Evolutionary conservation across 202 grass and related monocot genomes (phyloP).

Genomic region (Saccharum hybrid): DNA sequence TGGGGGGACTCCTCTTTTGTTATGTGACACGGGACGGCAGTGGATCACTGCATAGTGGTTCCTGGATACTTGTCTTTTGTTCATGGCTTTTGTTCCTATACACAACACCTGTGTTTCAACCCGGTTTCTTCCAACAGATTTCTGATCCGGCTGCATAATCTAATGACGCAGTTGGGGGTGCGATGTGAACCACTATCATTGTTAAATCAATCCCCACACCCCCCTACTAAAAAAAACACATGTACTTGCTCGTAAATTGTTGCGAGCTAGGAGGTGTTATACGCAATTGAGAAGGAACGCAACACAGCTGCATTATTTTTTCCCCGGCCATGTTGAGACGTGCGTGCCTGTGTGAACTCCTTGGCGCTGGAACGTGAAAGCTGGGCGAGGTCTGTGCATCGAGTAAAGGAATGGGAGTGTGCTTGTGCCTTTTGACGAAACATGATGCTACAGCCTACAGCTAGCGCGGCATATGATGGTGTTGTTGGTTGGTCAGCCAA

Average conservation of each 20-base stretch:
- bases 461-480: neutral
- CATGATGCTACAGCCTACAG: neutral
- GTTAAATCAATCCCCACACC: neutral
- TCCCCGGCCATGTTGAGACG: constrained; percentile 6
- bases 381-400: neutral
- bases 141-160: constrained; percentile 6
- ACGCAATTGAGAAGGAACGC: neutral
- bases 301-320: neutral
- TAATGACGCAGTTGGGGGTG: neutral
- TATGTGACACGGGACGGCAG: constrained; percentile 22
- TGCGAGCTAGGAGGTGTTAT: neutral
- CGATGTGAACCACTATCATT: constrained; percentile 1
- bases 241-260: neutral
- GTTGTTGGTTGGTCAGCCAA: neutral
- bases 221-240: neutral
- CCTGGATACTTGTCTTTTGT: neutral
- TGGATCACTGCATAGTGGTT: neutral
- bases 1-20: neutral
- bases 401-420: constrained; percentile 2
- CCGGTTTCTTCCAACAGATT: neutral
- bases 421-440: constrained; percentile 47
- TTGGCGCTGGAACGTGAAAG: neutral
- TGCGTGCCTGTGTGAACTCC: constrained; percentile 42
- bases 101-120: neutral
- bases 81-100: too few species aligned